phyloP scores from a whole-genome alignment of 2,329 filamentous ascomycete species.

The Stagonosporopsis vannaccii region DNA sequence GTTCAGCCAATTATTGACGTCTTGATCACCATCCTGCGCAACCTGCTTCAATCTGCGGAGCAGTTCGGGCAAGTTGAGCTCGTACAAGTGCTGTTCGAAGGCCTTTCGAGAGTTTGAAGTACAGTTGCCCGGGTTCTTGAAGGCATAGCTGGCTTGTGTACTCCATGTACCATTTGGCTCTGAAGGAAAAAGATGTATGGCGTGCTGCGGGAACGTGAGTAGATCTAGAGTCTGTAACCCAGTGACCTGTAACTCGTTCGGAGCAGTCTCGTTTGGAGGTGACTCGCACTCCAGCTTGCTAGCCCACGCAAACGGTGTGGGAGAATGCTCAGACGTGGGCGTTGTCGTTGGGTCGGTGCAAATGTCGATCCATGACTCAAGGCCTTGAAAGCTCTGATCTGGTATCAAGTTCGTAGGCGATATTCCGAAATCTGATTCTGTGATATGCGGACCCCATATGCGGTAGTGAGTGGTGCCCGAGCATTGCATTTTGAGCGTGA shows the following conservation, averaged over 20 bases:
- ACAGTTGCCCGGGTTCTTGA: constrained; percentile 1
- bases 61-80: background rate
- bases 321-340: background rate
- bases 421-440: background rate
- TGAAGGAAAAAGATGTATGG: constrained; percentile 15
- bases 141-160: background rate
- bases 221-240: constrained; percentile 6
- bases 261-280: too few species aligned
- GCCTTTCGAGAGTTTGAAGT: background rate
- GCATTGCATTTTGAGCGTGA: constrained; percentile 1
- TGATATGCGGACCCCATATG: background rate
- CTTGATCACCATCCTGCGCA: background rate
- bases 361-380: background rate
- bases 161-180: constrained; percentile 20
- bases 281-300: too few species aligned
- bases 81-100: background rate
- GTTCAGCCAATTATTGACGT: background rate
- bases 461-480: background rate
- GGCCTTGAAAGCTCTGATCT: background rate
- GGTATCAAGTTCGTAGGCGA: background rate
- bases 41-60: background rate
- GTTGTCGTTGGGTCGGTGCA: background rate
- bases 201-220: constrained; percentile 17
- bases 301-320: background rate
- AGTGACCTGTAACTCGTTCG: too few species aligned